Conservation (phyloP, 2,329 filamentous ascomycete species). For the Diaporthe helianthi region DNA sequence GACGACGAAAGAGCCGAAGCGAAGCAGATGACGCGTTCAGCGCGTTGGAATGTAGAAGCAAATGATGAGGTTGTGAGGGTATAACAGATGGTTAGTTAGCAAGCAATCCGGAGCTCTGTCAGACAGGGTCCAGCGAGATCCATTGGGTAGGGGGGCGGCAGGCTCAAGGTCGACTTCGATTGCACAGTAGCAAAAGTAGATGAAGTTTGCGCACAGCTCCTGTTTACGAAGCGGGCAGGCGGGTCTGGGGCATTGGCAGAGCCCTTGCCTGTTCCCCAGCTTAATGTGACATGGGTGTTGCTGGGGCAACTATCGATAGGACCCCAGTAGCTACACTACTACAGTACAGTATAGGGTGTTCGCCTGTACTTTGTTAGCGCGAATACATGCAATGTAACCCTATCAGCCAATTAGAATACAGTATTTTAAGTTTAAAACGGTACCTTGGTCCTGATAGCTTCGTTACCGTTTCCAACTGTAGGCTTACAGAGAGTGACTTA, state of each 20-base stretch:
- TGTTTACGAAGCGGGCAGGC: constrained; percentile 28
- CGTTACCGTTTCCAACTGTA: no score
- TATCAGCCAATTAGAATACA: no score
- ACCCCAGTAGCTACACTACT: not conserved
- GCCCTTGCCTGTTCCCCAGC: not conserved
- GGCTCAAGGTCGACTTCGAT: not conserved
- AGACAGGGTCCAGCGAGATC: constrained; percentile 13
- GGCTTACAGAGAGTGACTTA: no score
- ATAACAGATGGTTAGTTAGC: constrained; percentile 1
- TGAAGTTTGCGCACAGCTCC: constrained; percentile 17
- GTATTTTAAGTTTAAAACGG: no score
- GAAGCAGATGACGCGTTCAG: not conserved
- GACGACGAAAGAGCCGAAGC: not conserved
- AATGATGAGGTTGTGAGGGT: constrained; percentile 16
- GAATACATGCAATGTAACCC: no score
- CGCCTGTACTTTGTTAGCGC: no score
- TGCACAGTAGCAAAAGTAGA: not conserved
- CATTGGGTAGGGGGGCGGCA: not conserved
- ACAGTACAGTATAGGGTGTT: no score
- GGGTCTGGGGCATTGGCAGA: constrained; percentile 20
- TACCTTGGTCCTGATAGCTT: no score
- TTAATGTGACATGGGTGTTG: not conserved
- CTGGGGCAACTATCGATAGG: constrained; percentile 33
- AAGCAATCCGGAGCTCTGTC: constrained; percentile 16
- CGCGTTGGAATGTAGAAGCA: constrained; percentile 13